Conservation (phyloP, 129 eudicot species). For the Flaveria trinervia region DNA sequence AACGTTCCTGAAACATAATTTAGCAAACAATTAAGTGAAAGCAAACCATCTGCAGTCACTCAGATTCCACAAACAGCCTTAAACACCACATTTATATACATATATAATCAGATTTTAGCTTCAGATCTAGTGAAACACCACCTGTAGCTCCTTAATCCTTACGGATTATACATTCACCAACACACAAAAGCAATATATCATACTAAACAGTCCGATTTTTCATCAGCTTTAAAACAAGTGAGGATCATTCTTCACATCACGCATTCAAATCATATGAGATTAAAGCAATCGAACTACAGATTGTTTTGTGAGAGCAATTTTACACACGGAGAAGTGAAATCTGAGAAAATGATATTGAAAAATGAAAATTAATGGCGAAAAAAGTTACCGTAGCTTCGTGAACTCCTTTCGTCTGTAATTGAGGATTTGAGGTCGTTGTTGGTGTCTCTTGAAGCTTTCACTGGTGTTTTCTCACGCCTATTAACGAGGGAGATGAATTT, state of each 20-base stretch:
- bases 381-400: conserved; percentile 26
- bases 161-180: conserved; percentile 16
- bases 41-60: conserved; percentile 11
- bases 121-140: conserved; percentile 20
- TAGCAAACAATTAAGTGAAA: conserved; percentile 5
- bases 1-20: conserved; percentile 11
- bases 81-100: conserved; percentile 1
- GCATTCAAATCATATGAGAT: background rate
- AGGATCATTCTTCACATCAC: conserved; percentile 19
- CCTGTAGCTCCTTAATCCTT: background rate
- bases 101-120: conserved; percentile 11
- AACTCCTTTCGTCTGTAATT: background rate
- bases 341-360: background rate
- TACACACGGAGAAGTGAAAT: background rate
- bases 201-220: background rate
- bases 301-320: background rate
- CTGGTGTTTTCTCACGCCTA: background rate
- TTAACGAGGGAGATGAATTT: conserved; percentile 25
- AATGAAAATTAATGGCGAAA: background rate
- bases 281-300: conserved; percentile 19
- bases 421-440: conserved; percentile 28
- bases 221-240: too few relatives aligned
- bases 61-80: conserved; percentile 8
- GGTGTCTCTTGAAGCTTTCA: conserved; percentile 10
- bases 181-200: conserved; percentile 5